Evolutionary conservation across 1,284 basidiomycete genomes (phyloP).

Genomic region (Afroboletus lepidellus): DNA sequence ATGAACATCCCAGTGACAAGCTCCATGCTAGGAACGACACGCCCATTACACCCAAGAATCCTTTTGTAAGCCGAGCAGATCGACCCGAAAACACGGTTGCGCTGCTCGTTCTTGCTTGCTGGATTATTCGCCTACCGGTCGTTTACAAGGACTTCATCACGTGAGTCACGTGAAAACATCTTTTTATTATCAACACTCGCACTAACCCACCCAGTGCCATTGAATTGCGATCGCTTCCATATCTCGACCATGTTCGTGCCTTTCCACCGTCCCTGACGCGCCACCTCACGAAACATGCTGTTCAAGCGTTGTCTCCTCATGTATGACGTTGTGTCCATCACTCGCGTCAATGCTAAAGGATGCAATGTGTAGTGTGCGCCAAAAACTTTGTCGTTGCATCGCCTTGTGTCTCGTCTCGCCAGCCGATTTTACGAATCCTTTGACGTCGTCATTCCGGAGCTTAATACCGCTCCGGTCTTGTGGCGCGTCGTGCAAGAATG

Average conservation of each 20-base stretch:
- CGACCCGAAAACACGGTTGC: constrained; percentile 60
- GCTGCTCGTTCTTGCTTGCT: constrained; percentile 70
- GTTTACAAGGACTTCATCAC: constrained; percentile 71
- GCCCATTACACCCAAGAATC: constrained; percentile 12
- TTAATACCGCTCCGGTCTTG: constrained; percentile 76
- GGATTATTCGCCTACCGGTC: constrained; percentile 75
- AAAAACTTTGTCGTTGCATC: constrained; percentile 54
- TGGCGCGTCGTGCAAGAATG: constrained; percentile 70
- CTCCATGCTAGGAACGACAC: constrained; percentile 12
- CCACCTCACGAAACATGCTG: constrained; percentile 69
- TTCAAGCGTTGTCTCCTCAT: constrained; percentile 64
- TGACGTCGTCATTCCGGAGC: constrained; percentile 70
- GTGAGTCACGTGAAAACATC: constrained; percentile 42
- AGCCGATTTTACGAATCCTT: constrained; percentile 51
- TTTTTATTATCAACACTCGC: constrained; percentile 3
- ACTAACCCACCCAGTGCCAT: constrained; percentile 50
- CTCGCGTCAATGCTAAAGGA: constrained; percentile 17
- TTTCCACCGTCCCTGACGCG: constrained; percentile 64
- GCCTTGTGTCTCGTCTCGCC: constrained; percentile 61
- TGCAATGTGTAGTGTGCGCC: constrained; percentile 57
- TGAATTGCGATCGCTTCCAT: constrained; percentile 75
- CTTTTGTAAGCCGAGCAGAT: constrained; percentile 42
- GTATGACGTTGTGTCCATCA: constrained; percentile 38
- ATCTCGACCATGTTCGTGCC: constrained; percentile 69
- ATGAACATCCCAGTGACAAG: constrained; percentile 34